A percentile compares a stretch with the other conserved stretches of the same genome.
Conservation (phyloP, 208 protist genomes). For the Acanthamoeba castellanii region DNA sequence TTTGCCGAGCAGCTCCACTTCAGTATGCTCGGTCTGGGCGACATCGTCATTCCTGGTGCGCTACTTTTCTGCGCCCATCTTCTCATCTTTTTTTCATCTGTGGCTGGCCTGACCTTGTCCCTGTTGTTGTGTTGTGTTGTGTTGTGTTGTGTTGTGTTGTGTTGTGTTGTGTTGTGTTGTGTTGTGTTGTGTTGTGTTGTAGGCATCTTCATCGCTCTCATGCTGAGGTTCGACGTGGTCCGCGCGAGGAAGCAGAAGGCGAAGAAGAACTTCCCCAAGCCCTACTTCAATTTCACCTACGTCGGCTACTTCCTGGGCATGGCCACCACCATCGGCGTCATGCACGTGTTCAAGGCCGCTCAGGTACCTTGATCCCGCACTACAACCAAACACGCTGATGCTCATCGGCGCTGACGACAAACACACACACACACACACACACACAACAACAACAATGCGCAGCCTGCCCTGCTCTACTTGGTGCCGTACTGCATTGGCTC, state of each 20-base stretch:
- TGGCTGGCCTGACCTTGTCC: too few species aligned
- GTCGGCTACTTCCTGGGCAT: slow-evolving; percentile 94
- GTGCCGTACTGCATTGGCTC: slow-evolving; percentile 86
- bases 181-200: background rate
- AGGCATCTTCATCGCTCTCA: slow-evolving; percentile 94
- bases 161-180: too few species aligned
- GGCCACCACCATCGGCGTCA: slow-evolving; percentile 95
- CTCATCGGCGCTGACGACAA: background rate
- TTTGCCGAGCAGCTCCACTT: slow-evolving; percentile 90
- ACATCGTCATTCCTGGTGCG: slow-evolving; percentile 97
- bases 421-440: background rate
- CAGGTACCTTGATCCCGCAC: slow-evolving; percentile 65
- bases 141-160: too few species aligned
- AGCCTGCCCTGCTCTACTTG: slow-evolving; percentile 91
- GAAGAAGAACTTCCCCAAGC: slow-evolving; percentile 49
- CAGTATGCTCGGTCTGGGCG: slow-evolving; percentile 96
- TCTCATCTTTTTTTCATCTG: background rate
- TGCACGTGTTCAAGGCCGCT: slow-evolving; percentile 95
- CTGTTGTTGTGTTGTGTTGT: too few species aligned
- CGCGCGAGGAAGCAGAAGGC: slow-evolving; percentile 85
- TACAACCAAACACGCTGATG: background rate
- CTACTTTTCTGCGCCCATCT: background rate
- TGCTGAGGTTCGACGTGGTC: slow-evolving; percentile 93
- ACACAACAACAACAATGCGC: background rate
- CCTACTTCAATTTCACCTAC: slow-evolving; percentile 93